Evolutionary conservation across 2,329 filamentous ascomycete species (phyloP), one percentile per base, ranked within the genome.

Genomic region (Fusarium nurragi): DNA sequence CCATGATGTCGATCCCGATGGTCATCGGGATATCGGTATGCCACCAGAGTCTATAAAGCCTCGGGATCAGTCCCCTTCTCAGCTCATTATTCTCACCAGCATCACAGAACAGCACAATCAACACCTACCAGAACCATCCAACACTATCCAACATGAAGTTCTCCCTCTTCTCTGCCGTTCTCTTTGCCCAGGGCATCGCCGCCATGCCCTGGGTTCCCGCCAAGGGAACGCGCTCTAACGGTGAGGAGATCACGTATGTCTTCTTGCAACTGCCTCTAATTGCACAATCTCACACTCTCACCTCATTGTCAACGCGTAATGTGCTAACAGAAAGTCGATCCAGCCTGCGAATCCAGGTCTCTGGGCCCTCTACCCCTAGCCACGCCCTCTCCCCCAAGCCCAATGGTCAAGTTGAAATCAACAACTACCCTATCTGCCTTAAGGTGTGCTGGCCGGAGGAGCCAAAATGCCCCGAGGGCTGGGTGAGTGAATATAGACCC

Each of bases 201-300:
- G 65, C 65, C 13, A 65, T 68, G 64, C 65, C 65, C 8, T 68
- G 60, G 65, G 48, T 55, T 21, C 26, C 39, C 14, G 9, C n/a
- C 16, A 44, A 13, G 9, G 4, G 28, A 5, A 51, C 18, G 18
- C 19, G 38, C 18, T 4, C 47, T 5, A 38, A 21, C 12, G 23
- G 54, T 2, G 64, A 64, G 14, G 64, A 67, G n/a, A 67, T 67
- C 45, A 67, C 60, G 64, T 67, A 53, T 11, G 45, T 11, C 13
- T 16, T 9, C 5, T 7, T 32, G 10, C 30, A 32, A n/a, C 14
- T 5, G 6, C 14, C 30, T 5, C 14, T 8, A 32, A 4, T 2
- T 12, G 4, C 3, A 2, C 12, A 28, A 12, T 5, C 13, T 28
- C 6, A 30, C 26, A 3, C 13, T 7, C 5, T 30, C 9, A 9